Conservation (phyloP, 805 yeast species). For the Priceomyces haplophilus region DNA sequence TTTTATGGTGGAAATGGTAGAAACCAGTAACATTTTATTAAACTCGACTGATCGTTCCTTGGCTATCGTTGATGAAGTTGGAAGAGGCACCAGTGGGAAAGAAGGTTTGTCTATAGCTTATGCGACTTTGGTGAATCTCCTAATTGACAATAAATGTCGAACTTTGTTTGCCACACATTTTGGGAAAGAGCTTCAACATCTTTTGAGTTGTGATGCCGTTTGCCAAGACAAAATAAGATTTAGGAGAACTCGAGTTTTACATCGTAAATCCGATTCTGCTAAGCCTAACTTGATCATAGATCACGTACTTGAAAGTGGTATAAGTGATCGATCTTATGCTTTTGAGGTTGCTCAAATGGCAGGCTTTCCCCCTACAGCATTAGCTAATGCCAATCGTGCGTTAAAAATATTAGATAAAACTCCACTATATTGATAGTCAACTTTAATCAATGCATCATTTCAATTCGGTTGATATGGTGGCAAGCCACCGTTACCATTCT, state of each 20-base stretch:
- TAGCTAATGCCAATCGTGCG: constrained; percentile 47
- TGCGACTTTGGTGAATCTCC: constrained; percentile 62
- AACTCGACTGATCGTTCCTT: constrained; percentile 56
- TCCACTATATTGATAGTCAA: not conserved
- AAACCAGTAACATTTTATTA: constrained; percentile 58
- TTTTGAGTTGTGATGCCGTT: constrained; percentile 32
- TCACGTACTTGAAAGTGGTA: constrained; percentile 61
- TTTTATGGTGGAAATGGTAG: constrained; percentile 78
- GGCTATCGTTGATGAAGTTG: constrained; percentile 72
- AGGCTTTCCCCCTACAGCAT: constrained; percentile 66
- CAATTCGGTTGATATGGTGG: constrained; percentile 1
- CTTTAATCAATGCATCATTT: constrained; percentile 21
- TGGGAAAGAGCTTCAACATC: constrained; percentile 37
- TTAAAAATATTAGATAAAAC: constrained; percentile 8
- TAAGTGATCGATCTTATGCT: constrained; percentile 75
- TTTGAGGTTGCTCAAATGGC: constrained; percentile 73
- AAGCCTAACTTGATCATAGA: constrained; percentile 40
- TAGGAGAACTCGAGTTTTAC: constrained; percentile 29
- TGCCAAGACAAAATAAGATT: constrained; percentile 26
- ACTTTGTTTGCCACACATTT: constrained; percentile 91
- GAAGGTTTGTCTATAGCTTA: constrained; percentile 87
- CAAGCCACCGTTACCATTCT: not conserved
- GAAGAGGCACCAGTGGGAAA: constrained; percentile 80
- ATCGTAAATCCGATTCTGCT: constrained; percentile 7
- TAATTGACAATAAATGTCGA: constrained; percentile 56